These are phyloP conservation scores for Dispira parvispora DNA, from an alignment of 192 early-diverging fungal genomes.

Conservation along the genomic window DNA sequence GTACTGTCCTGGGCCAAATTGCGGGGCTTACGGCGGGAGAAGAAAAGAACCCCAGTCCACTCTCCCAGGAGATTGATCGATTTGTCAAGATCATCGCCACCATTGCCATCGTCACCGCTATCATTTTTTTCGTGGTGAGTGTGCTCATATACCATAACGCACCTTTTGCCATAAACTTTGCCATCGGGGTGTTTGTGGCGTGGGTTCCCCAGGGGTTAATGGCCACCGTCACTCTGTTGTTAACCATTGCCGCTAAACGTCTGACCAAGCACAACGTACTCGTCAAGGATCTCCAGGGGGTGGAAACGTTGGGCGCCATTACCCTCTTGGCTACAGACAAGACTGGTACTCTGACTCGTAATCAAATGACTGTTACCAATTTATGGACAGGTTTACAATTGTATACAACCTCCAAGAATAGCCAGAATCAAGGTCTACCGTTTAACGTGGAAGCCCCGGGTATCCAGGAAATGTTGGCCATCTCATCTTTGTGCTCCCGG, in stretches of 20 bases:
- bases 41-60: slow-evolving; percentile 51
- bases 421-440: slow-evolving; percentile 24
- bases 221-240: slow-evolving; percentile 82
- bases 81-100: slow-evolving; percentile 79
- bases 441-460: slow-evolving; percentile 40
- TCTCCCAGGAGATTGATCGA: slow-evolving; percentile 54
- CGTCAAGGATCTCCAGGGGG: slow-evolving; percentile 91
- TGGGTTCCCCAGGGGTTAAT: slow-evolving; percentile 92
- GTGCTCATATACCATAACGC: slow-evolving; percentile 39
- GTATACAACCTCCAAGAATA: slow-evolving; percentile 35
- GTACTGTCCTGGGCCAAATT: slow-evolving; percentile 91
- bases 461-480: slow-evolving; percentile 58
- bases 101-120: slow-evolving; percentile 54
- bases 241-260: slow-evolving; percentile 89
- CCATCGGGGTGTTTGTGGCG: slow-evolving; percentile 73
- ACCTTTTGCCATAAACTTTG: slow-evolving; percentile 68
- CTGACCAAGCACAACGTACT: slow-evolving; percentile 81
- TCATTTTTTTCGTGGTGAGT: slow-evolving; percentile 72
- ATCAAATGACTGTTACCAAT: slow-evolving; percentile 92
- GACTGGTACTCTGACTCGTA: slow-evolving; percentile 90
- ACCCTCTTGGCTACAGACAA: slow-evolving; percentile 95
- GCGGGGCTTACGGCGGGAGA: slow-evolving; percentile 71
- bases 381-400: slow-evolving; percentile 65
- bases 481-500: slow-evolving; percentile 66
- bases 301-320: slow-evolving; percentile 93